Evolutionary conservation across 106 monocot genomes (phyloP).

Genomic region (Platanthera guangdongensis): DNA sequence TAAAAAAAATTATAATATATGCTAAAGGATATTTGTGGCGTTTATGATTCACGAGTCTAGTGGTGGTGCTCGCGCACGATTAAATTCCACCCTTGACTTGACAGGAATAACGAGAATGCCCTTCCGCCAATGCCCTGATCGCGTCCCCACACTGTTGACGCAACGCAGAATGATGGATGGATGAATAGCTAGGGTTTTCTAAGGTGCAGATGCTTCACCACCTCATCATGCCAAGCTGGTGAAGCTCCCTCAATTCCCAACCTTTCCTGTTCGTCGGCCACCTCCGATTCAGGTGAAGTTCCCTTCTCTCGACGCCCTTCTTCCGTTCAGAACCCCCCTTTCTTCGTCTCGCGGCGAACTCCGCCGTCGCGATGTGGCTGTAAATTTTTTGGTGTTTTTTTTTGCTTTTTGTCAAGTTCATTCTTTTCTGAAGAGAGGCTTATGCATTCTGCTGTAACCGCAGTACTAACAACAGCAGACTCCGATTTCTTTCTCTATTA

Average conservation of each 20-base stretch:
- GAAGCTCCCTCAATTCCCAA: not conserved
- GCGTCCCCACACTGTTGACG: no score
- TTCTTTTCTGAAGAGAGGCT: not conserved
- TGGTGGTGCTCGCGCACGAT: not conserved
- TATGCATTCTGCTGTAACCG: not conserved
- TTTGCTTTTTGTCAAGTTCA: not conserved
- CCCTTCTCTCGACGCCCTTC: not conserved
- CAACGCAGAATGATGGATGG: not conserved
- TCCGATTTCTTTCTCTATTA: not conserved
- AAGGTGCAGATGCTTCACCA: conserved; percentile 2
- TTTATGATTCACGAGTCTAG: not conserved
- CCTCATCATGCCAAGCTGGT: not conserved
- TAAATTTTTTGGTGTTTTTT: not conserved
- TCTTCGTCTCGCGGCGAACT: not conserved
- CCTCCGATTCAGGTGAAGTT: not conserved
- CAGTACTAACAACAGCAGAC: not conserved
- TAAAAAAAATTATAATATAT: no score
- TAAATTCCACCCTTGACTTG: not conserved
- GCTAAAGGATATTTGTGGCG: no score
- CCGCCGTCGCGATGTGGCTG: not conserved
- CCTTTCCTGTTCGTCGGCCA: not conserved
- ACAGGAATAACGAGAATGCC: not conserved
- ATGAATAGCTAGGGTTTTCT: conserved; percentile 1
- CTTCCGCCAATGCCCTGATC: not conserved
- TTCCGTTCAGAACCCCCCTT: not conserved